Base-by-base conservation (phyloP, 148 eudicot species). In the Silene latifolia region DNA sequence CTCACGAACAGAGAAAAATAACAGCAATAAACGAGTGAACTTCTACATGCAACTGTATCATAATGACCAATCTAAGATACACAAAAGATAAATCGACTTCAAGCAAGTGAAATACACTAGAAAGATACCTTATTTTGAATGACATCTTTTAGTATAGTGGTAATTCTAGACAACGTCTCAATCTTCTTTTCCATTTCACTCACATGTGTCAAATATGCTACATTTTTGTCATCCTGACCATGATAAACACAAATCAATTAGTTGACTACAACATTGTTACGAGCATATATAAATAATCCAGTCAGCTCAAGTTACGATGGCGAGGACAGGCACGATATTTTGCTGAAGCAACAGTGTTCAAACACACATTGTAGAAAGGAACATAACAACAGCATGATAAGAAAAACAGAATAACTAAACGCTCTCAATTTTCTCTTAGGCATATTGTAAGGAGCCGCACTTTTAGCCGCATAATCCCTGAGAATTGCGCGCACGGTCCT, bases 161-260 rank as follows among this genome's bases (percentile, higher is more conserved):
- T 95, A 81, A 95, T 92, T 86, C 97, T 88, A 67, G 91, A 83
- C 80, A 95, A 81, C 67, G 96, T 95, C 85, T 95, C 98, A n/a
- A 93, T 92, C 96, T 95, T 95, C 91, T 95, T 95, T 78, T 95
- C 92, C 97, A 92, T 95, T 86, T 92, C 96, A 81, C 90, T 87
- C 78, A 89, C 98, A 82, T 95, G 98, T 21, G 98, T 95, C 80
- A 95, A 79, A 86, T 88, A 93, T n/a, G 97, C 96, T 53, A 95
- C 98, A 86, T 95, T 95, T 80, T 90, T 95, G 79, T 95, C 98
- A 83, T 95, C 98, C 98, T 95, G 82, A 39, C 74, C 72, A 77
- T 60, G 35, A 62, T 39, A 27, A 27, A 69, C 29, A 77, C 17
- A 72, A 61, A 69, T 72, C 51, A 70, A 65, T 79, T 47, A 58